phyloP scores from a whole-genome alignment of 805 yeast species.

The Yamadazyma philogaea region DNA sequence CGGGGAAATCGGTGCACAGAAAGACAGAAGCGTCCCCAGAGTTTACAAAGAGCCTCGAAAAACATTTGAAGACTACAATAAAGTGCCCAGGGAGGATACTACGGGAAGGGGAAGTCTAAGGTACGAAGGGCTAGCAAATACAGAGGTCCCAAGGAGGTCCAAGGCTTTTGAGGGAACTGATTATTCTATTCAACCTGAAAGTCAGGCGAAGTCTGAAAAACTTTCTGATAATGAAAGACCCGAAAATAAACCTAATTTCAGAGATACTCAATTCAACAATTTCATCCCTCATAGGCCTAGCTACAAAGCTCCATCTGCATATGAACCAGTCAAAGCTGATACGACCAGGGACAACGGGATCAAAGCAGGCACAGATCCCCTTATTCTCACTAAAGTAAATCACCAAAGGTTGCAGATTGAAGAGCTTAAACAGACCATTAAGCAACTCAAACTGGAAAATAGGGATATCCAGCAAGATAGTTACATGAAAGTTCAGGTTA shows the following conservation, averaged over 20 bases:
- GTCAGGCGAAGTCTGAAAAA: not conserved
- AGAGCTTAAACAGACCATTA: constrained; percentile 9
- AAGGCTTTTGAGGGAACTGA: not conserved
- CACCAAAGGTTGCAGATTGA: constrained; percentile 12
- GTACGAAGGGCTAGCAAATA: not conserved
- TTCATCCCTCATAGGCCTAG: not conserved
- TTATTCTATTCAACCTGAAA: not conserved
- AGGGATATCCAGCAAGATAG: constrained; percentile 11
- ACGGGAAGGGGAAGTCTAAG: too few species aligned
- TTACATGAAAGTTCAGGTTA: constrained; percentile 6
- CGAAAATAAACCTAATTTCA: too few species aligned
- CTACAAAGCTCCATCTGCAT: not conserved
- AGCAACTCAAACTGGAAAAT: constrained; percentile 12
- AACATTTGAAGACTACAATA: not conserved
- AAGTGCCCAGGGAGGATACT: not conserved
- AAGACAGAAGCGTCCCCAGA: not conserved
- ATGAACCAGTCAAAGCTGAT: not conserved
- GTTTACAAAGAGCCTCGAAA: not conserved
- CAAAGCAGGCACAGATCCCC: not conserved
- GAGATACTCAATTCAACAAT: too few species aligned
- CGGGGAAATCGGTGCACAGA: not conserved
- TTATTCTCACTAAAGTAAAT: constrained; percentile 6
- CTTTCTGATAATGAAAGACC: not conserved
- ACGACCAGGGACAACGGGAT: not conserved
- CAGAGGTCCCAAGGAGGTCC: not conserved